These are phyloP conservation scores for Epichloe sylvatica DNA, from an alignment of 2,329 filamentous ascomycete genomes.

Conservation along the genomic window DNA sequence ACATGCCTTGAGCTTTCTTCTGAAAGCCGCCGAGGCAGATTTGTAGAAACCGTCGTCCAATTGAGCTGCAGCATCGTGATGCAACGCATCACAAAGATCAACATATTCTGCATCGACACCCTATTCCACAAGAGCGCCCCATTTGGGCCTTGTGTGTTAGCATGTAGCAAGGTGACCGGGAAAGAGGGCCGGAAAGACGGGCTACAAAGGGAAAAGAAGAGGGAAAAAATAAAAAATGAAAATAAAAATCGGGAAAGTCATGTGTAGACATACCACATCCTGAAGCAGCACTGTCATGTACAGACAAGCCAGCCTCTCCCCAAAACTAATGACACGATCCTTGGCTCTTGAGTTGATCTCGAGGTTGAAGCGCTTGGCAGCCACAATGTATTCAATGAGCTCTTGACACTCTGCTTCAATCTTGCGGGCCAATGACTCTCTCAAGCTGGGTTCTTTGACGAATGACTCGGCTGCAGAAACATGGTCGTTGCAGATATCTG, in stretches of 20 bases:
- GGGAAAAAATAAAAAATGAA: not conserved
- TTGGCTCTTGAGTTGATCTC: slow-evolving; percentile 68
- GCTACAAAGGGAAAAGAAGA: not conserved
- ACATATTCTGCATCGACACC: slow-evolving; percentile 80
- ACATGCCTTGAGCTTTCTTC: slow-evolving; percentile 50
- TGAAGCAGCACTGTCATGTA: slow-evolving; percentile 78
- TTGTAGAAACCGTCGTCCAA: slow-evolving; percentile 59
- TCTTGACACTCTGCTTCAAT: slow-evolving; percentile 70
- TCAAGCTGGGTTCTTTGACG: slow-evolving; percentile 42
- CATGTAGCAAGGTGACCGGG: not conserved
- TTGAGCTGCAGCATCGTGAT: slow-evolving; percentile 45
- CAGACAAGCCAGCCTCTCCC: slow-evolving; percentile 87
- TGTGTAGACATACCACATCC: slow-evolving; percentile 40
- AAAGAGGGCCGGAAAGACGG: not conserved
- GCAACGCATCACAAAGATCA: slow-evolving; percentile 71
- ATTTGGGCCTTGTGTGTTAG: slow-evolving; percentile 1
- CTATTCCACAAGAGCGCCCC: slow-evolving; percentile 22
- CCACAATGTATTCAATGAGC: slow-evolving; percentile 58
- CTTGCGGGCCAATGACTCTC: slow-evolving; percentile 44
- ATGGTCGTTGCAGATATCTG: slow-evolving; percentile 74
- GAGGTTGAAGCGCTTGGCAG: slow-evolving; percentile 51
- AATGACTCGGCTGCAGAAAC: slow-evolving; percentile 53
- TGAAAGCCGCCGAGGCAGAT: slow-evolving; percentile 45
- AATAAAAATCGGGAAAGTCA: not conserved
- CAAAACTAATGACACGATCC: slow-evolving; percentile 83